Evolutionary conservation across 495 filamentous ascomycete species (phyloP).

Genomic region (Penicillium canescens): DNA sequence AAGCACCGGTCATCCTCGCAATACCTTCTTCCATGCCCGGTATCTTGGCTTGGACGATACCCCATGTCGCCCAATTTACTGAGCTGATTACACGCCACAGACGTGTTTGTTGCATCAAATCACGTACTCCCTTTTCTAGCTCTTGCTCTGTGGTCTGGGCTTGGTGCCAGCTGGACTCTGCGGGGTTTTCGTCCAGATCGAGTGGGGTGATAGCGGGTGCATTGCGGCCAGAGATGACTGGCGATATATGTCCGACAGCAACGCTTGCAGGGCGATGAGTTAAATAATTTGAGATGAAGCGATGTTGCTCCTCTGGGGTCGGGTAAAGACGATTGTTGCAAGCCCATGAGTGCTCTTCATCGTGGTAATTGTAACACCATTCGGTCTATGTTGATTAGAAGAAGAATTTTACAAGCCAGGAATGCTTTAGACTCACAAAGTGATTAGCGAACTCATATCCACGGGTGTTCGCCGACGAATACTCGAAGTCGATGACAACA

Average conservation of each 20-base stretch:
- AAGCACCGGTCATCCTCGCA: slow-evolving; percentile 17
- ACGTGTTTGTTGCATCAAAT: slow-evolving; percentile 71
- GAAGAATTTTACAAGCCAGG: neutral
- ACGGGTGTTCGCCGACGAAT: slow-evolving; percentile 83
- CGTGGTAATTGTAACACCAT: slow-evolving; percentile 98
- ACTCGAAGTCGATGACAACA: slow-evolving; percentile 98
- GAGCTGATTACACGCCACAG: slow-evolving; percentile 86
- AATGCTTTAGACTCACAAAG: slow-evolving; percentile 60
- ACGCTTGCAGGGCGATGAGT: slow-evolving; percentile 65
- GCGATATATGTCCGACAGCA: slow-evolving; percentile 52
- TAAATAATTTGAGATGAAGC: slow-evolving; percentile 85
- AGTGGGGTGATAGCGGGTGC: slow-evolving; percentile 35
- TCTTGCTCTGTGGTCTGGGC: slow-evolving; percentile 54
- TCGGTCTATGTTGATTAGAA: slow-evolving; percentile 56
- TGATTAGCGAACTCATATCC: slow-evolving; percentile 97
- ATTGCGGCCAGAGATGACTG: slow-evolving; percentile 38
- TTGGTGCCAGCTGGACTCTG: slow-evolving; percentile 16
- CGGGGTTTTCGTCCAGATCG: slow-evolving; percentile 33
- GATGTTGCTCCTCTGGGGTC: slow-evolving; percentile 73
- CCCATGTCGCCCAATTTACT: slow-evolving; percentile 94
- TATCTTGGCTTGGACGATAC: slow-evolving; percentile 89
- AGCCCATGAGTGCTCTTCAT: slow-evolving; percentile 59
- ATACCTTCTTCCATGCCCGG: slow-evolving; percentile 55
- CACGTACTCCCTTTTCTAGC: slow-evolving; percentile 61
- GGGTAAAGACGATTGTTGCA: slow-evolving; percentile 74